These are phyloP conservation scores for Fragaria nilgerrensis DNA, from an alignment of 306 rosid species.

Conservation along the genomic window DNA sequence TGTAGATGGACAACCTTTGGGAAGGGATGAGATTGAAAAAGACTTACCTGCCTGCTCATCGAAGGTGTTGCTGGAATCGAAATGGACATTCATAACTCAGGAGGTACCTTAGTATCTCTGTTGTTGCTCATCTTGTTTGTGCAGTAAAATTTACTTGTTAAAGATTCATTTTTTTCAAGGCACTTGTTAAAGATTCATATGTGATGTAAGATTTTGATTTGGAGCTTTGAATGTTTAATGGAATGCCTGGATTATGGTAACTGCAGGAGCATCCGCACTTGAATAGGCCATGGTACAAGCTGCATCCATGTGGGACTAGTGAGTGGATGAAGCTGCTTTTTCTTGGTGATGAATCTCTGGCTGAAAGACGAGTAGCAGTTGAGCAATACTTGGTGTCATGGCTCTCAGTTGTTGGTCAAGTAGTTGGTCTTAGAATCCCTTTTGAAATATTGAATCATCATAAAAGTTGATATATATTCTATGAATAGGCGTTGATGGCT, in stretches of 20 bases:
- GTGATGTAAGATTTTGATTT: background rate
- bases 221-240: background rate
- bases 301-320: slow-evolving; percentile 88
- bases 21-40: slow-evolving; percentile 52
- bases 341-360: slow-evolving; percentile 29
- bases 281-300: slow-evolving; percentile 83
- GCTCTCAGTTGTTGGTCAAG: slow-evolving; percentile 88
- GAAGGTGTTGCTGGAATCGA: slow-evolving; percentile 56
- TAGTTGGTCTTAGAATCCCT: slow-evolving; percentile 66
- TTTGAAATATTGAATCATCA: slow-evolving; percentile 38
- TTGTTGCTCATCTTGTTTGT: background rate
- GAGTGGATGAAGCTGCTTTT: slow-evolving; percentile 91
- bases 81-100: slow-evolving; percentile 84
- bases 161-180: too few relatives aligned
- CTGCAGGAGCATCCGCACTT: slow-evolving; percentile 82
- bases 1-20: slow-evolving; percentile 65
- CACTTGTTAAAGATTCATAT: background rate
- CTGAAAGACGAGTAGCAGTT: slow-evolving; percentile 29
- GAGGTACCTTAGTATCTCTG: slow-evolving; percentile 43
- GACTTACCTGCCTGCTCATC: slow-evolving; percentile 60
- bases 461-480: background rate
- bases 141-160: background rate
- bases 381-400: slow-evolving; percentile 63
- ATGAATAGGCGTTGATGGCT: background rate
- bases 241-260: background rate